These are phyloP conservation scores for Aotearoamyces nothofagi DNA, from an alignment of 2,329 filamentous ascomycete species.

Conservation along the genomic window DNA sequence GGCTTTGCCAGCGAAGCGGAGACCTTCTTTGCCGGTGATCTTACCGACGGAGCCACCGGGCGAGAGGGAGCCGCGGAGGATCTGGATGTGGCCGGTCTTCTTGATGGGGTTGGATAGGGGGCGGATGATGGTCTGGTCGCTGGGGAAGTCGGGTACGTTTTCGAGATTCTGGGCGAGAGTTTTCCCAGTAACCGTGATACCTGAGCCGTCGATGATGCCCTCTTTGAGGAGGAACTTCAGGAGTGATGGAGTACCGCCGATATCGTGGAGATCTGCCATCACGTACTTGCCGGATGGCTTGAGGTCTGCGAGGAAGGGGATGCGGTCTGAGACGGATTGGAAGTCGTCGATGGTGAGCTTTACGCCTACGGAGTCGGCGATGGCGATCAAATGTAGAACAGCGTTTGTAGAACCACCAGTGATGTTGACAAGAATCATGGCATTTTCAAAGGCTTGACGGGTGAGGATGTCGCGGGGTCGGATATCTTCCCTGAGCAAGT, in stretches of 20 bases:
- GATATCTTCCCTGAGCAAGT: conserved; percentile 62
- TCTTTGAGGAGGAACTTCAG: conserved; percentile 42
- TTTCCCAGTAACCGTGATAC: conserved; percentile 44
- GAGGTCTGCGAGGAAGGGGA: conserved; percentile 66
- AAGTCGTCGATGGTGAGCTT: conserved; percentile 78
- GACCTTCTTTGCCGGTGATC: conserved; percentile 64
- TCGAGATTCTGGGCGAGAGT: conserved; percentile 42
- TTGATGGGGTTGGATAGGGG: conserved; percentile 58
- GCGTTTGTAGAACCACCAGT: conserved; percentile 78
- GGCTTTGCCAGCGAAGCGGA: conserved; percentile 51
- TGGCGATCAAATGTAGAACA: conserved; percentile 71
- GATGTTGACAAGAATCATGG: conserved; percentile 71
- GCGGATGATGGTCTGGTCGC: conserved; percentile 55
- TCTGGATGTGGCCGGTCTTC: conserved; percentile 56
- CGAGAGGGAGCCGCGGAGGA: conserved; percentile 52
- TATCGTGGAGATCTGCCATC: conserved; percentile 39
- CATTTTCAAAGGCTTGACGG: conserved; percentile 68
- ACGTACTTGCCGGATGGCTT: conserved; percentile 61
- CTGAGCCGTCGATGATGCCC: conserved; percentile 41
- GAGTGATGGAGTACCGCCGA: conserved; percentile 40
- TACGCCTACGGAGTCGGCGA: conserved; percentile 67
- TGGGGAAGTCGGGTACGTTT: conserved; percentile 45
- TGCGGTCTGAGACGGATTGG: conserved; percentile 66
- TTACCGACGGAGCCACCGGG: conserved; percentile 59
- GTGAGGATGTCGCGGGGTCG: conserved; percentile 66